A percentile compares a stretch with the other conserved stretches of the same genome.
phyloP scores from a whole-genome alignment of 192 early-diverging fungal genomes.

The Chytriomyces hyalinus region DNA sequence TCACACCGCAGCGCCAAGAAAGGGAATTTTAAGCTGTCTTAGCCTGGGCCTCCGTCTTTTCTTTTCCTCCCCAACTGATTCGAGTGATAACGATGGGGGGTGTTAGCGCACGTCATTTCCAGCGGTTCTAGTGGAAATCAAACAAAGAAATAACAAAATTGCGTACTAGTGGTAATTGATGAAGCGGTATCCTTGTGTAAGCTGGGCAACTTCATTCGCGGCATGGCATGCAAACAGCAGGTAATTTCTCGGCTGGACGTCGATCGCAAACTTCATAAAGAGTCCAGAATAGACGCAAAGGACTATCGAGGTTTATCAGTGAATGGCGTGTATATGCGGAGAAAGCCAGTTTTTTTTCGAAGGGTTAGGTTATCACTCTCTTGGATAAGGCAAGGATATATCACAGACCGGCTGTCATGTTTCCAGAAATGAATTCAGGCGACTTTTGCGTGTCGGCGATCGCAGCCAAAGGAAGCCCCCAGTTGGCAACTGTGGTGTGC shows the following conservation, averaged over 20 bases:
- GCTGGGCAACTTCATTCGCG: constrained; percentile 89
- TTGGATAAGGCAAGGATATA: neutral
- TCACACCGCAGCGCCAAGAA: neutral
- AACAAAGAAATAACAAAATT: neutral
- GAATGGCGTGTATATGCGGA: neutral
- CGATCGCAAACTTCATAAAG: constrained; percentile 96
- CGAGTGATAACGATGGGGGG: neutral
- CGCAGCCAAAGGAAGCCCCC: constrained; percentile 96
- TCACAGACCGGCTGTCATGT: constrained; percentile 81
- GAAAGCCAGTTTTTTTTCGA: neutral
- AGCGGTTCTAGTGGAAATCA: no score
- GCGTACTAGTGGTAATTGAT: constrained; percentile 70
- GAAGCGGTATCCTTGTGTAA: constrained; percentile 84
- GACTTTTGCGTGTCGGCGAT: constrained; percentile 90
- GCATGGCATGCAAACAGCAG: constrained; percentile 93
- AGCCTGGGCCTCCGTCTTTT: neutral
- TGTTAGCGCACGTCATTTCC: neutral
- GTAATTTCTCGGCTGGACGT: constrained; percentile 88
- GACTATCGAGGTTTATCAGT: constrained; percentile 47
- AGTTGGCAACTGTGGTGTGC: constrained; percentile 52
- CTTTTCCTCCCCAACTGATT: constrained; percentile 27
- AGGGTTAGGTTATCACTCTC: neutral
- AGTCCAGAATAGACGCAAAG: constrained; percentile 85
- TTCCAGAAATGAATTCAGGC: constrained; percentile 89
- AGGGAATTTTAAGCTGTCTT: neutral